These are phyloP conservation scores for Sporisorium graminicola DNA, from an alignment of 1,284 basidiomycete species.

Conservation along the genomic window DNA sequence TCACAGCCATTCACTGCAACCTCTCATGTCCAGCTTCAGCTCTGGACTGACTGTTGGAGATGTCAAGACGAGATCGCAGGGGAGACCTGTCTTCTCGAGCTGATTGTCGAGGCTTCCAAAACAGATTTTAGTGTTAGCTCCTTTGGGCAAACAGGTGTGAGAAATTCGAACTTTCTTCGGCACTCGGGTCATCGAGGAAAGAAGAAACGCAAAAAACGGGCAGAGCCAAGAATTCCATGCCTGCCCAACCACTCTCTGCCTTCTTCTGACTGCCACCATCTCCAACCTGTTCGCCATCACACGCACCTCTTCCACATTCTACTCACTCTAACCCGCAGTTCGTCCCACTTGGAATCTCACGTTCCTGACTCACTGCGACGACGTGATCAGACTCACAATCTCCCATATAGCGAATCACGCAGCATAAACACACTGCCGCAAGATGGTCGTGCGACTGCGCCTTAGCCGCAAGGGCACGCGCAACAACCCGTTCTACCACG, in stretches of 20 bases:
- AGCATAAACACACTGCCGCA: conserved; percentile 17
- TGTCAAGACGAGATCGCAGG: background rate
- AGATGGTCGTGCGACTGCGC: conserved; percentile 86
- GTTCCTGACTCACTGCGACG: too few species aligned
- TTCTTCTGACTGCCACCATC: background rate
- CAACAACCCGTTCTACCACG: conserved; percentile 85
- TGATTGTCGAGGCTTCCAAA: too few species aligned
- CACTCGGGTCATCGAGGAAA: conserved; percentile 7
- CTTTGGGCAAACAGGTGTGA: background rate
- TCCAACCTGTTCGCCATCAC: background rate
- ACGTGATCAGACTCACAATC: too few species aligned
- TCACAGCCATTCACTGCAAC: background rate
- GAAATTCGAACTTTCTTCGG: conserved; percentile 2
- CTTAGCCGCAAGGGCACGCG: conserved; percentile 85
- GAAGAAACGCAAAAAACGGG: conserved; percentile 6
- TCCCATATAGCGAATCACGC: too few species aligned
- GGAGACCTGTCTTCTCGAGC: too few species aligned
- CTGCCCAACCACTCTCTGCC: background rate
- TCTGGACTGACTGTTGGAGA: background rate
- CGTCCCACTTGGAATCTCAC: too few species aligned
- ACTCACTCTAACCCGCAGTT: background rate
- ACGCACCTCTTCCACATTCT: background rate
- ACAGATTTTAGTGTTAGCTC: background rate
- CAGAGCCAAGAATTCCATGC: too few species aligned
- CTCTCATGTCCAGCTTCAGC: background rate